Percentiles rank a stretch among this genome's conserved stretches.
Conservation (phyloP, 2,329 filamentous ascomycete genomes). For the Fusarium sp. region DNA sequence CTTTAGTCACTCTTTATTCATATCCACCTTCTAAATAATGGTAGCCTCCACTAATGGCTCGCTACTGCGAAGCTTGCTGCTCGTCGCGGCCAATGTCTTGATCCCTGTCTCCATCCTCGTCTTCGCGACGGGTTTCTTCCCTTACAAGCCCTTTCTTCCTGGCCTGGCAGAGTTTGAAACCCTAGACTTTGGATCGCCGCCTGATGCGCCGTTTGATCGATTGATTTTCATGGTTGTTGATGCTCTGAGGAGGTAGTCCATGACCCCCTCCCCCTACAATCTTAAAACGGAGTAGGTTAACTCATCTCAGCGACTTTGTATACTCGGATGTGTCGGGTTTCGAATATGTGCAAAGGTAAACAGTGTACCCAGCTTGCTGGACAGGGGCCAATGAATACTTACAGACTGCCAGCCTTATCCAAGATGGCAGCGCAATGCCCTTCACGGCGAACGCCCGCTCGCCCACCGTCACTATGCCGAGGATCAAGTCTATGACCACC, state of each 20-base stretch:
- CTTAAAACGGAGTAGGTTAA: constrained; percentile 36
- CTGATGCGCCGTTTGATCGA: constrained; percentile 84
- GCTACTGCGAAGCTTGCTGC: constrained; percentile 58
- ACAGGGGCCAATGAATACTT: constrained; percentile 14
- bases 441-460: constrained; percentile 98
- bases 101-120: constrained; percentile 81
- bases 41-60: constrained; percentile 47
- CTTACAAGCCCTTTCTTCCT: constrained; percentile 94
- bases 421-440: constrained; percentile 85
- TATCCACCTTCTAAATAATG: constrained; percentile 40
- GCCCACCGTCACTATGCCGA: constrained; percentile 98
- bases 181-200: constrained; percentile 68
- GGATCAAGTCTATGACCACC: constrained; percentile 96
- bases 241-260: constrained; percentile 83
- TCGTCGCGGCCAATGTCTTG: constrained; percentile 81
- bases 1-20: constrained; percentile 26
- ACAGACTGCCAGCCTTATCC: constrained; percentile 78
- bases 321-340: constrained; percentile 88
- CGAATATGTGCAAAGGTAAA: constrained; percentile 87
- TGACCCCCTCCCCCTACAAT: neutral
- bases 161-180: constrained; percentile 82
- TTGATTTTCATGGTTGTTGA: constrained; percentile 98
- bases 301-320: constrained; percentile 84
- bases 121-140: constrained; percentile 95
- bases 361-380: neutral